Evolutionary conservation across 345 rosid species (phyloP).

Genomic region (Excoecaria cochinchinensis): DNA sequence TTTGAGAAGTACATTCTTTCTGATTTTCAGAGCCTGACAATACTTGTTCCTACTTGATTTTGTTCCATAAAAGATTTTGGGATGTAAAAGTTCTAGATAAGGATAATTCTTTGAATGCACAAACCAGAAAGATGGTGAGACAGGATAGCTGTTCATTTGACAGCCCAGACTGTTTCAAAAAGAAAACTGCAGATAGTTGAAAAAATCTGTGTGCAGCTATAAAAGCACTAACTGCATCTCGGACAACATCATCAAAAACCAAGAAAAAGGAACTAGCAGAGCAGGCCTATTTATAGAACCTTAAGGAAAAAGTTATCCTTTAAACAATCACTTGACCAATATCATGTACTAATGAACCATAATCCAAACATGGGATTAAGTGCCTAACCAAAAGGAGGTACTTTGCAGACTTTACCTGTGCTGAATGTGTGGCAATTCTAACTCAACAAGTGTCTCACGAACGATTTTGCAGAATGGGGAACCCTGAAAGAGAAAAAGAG

Average conservation of each 20-base stretch:
- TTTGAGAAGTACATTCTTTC: neutral
- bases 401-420: constrained; percentile 48
- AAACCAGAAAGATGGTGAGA: neutral
- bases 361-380: neutral
- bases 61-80: neutral
- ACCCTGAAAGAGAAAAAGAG: constrained; percentile 43
- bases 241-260: neutral
- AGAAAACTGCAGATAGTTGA: neutral
- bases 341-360: no score
- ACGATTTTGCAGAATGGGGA: constrained; percentile 88
- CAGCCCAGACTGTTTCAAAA: neutral
- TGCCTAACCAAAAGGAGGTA: neutral
- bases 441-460: constrained; percentile 80
- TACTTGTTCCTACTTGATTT: neutral
- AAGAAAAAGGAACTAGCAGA: neutral
- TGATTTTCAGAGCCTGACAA: neutral
- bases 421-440: constrained; percentile 73
- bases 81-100: neutral
- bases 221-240: neutral
- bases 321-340: no score
- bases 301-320: neutral
- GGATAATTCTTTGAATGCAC: neutral
- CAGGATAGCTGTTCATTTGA: neutral
- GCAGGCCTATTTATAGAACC: neutral
- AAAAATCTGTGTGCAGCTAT: no score